Evolutionary conservation across 306 rosid species (phyloP).

Genomic region (Gastrolobium villosum): DNA sequence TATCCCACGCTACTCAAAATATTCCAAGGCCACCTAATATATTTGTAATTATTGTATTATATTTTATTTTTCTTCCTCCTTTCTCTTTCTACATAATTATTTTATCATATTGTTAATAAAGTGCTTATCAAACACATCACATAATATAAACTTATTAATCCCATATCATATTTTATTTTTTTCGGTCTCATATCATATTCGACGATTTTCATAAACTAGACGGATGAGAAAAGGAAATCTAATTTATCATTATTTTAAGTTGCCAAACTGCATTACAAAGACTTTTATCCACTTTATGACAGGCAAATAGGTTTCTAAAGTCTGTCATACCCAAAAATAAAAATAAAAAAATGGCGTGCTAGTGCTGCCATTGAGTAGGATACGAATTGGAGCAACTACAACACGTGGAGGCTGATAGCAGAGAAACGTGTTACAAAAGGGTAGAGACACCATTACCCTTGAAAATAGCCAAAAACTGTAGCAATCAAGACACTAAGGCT

Average conservation of each 20-base stretch:
- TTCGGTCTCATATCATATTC: no score
- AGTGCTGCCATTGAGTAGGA: background rate
- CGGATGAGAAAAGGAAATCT: background rate
- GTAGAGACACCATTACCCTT: slow-evolving; percentile 8
- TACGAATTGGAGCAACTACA: background rate
- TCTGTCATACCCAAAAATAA: slow-evolving; percentile 3
- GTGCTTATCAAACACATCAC: no score
- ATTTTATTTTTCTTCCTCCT: no score
- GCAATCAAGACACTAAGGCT: background rate
- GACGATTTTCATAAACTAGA: background rate
- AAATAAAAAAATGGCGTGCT: background rate
- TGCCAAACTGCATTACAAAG: background rate
- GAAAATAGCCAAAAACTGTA: slow-evolving; percentile 30
- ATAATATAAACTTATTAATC: no score
- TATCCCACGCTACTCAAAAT: no score
- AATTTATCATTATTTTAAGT: background rate
- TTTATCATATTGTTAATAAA: no score
- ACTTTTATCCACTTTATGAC: background rate
- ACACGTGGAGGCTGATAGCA: slow-evolving; percentile 31
- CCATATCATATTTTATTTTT: no score
- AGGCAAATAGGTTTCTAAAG: background rate
- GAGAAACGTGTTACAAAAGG: slow-evolving; percentile 38
- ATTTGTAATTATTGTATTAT: no score
- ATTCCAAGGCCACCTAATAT: no score
- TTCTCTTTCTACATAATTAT: no score